Percentiles rank a stretch among this genome's conserved stretches.
These are phyloP conservation scores for Asterionellopsis glacialis DNA, from an alignment of 108 stramenopile species.

Conservation along the genomic window DNA sequence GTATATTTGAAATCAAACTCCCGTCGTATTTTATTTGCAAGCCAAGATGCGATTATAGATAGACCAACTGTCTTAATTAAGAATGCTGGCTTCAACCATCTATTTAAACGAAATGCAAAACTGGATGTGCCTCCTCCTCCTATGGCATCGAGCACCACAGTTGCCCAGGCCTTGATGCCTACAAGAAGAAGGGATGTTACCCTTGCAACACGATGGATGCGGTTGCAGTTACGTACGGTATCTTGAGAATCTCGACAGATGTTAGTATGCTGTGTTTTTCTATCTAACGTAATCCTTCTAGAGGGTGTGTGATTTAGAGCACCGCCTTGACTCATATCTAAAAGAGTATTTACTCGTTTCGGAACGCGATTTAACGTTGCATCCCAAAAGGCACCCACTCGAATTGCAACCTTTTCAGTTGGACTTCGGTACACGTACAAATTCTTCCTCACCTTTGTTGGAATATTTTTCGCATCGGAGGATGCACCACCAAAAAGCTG, in stretches of 20 bases:
- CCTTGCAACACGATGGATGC: constrained; percentile 14
- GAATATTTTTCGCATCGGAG: not conserved
- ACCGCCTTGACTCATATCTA: constrained; percentile 16
- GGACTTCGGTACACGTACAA: constrained; percentile 38
- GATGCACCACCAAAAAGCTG: no score
- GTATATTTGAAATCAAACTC: constrained; percentile 46
- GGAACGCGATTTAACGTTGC: constrained; percentile 44
- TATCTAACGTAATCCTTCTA: constrained; percentile 45
- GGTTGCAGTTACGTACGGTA: constrained; percentile 48
- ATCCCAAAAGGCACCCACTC: constrained; percentile 55
- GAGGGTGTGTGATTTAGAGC: constrained; percentile 26
- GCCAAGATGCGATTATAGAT: not conserved
- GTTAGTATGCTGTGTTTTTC: constrained; percentile 45
- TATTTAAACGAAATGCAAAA: not conserved
- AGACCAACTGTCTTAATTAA: constrained; percentile 3
- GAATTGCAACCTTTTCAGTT: constrained; percentile 34
- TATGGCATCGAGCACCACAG: not conserved
- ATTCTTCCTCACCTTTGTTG: constrained; percentile 20
- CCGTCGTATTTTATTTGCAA: constrained; percentile 19
- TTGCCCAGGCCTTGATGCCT: constrained; percentile 7
- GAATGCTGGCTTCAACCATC: constrained; percentile 6
- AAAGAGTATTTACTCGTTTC: constrained; percentile 43
- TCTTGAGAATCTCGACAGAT: constrained; percentile 51
- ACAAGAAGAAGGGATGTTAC: constrained; percentile 8
- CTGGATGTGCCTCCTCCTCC: not conserved